These are phyloP conservation scores for Hippophae rhamnoides DNA, from an alignment of 306 rosid species.

Conservation along the genomic window DNA sequence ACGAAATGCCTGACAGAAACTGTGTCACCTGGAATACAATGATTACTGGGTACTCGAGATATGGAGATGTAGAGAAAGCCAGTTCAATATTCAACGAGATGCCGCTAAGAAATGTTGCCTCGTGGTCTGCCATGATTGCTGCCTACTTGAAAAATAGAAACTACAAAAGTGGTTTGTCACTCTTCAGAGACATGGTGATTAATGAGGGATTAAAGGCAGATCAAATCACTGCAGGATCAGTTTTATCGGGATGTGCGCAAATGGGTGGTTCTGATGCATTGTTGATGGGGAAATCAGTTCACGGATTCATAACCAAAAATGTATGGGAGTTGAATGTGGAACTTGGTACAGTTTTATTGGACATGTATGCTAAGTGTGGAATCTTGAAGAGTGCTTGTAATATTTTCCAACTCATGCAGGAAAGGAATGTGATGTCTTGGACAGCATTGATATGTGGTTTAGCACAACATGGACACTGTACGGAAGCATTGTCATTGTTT, in stretches of 20 bases:
- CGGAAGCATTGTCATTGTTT: constrained; percentile 36
- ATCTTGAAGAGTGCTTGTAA: constrained; percentile 31
- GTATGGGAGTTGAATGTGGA: constrained; percentile 43
- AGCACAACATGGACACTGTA: constrained; percentile 34
- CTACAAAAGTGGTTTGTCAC: constrained; percentile 19
- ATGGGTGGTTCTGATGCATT: constrained; percentile 35
- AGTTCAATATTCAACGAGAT: constrained; percentile 32
- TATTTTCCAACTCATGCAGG: constrained; percentile 37
- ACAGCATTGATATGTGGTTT: constrained; percentile 43
- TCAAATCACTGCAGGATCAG: constrained; percentile 22
- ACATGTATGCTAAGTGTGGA: constrained; percentile 54
- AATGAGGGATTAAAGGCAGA: constrained; percentile 25
- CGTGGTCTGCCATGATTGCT: constrained; percentile 52
- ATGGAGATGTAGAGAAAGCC: constrained; percentile 28
- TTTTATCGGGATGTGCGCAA: constrained; percentile 43
- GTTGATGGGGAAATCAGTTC: constrained; percentile 55
- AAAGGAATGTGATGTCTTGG: constrained; percentile 46
- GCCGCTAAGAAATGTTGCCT: constrained; percentile 31
- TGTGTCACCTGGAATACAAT: constrained; percentile 53
- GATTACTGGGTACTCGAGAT: constrained; percentile 41
- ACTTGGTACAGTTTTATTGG: constrained; percentile 46
- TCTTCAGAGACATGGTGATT: constrained; percentile 45
- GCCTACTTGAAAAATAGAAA: constrained; percentile 24
- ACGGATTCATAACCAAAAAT: constrained; percentile 42
- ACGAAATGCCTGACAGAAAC: constrained; percentile 47